A percentile compares a stretch with the other conserved stretches of the same genome.
phyloP scores from a whole-genome alignment of 179 eudicot species.

The Amaranthus tricolor region DNA sequence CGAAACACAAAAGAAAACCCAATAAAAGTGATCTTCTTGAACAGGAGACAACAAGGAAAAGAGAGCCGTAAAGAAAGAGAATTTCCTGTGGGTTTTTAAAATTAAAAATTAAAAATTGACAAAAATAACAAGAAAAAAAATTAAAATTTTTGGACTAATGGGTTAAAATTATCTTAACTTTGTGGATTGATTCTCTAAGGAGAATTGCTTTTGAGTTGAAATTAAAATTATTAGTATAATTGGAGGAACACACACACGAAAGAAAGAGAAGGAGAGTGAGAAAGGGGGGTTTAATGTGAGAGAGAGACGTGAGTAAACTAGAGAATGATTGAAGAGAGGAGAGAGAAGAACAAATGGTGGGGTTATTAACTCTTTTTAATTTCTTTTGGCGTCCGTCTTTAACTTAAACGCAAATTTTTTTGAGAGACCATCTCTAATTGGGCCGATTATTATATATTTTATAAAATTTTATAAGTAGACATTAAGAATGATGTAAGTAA shows the following conservation, averaged over 20 bases:
- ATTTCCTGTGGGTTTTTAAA: slow-evolving; percentile 19
- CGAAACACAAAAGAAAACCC: not conserved
- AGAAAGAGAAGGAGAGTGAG: not conserved
- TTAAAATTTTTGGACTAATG: not conserved
- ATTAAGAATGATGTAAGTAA: no score
- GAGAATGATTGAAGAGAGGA: slow-evolving; percentile 25
- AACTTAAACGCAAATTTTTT: no score
- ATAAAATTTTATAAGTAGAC: no score
- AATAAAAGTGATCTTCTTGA: slow-evolving; percentile 10
- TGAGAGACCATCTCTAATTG: no score
- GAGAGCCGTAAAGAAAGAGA: slow-evolving; percentile 48
- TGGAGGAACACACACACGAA: slow-evolving; percentile 25
- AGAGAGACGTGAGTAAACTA: slow-evolving; percentile 5
- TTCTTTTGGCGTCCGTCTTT: slow-evolving; percentile 32
- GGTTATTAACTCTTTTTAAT: slow-evolving; percentile 31
- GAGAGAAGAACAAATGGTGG: slow-evolving; percentile 20
- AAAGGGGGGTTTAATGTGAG: not conserved
- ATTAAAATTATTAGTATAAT: slow-evolving; percentile 24
- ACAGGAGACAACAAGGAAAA: slow-evolving; percentile 8
- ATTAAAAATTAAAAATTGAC: no score
- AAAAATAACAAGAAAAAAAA: no score
- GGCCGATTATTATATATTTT: no score
- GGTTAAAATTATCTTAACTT: not conserved
- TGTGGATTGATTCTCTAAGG: slow-evolving; percentile 23
- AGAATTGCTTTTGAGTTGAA: not conserved